Percentiles rank a stretch among this genome's conserved stretches.
Conservation (phyloP, 1,284 basidiomycete genomes). For the Sanghuangporus sanghuang region DNA sequence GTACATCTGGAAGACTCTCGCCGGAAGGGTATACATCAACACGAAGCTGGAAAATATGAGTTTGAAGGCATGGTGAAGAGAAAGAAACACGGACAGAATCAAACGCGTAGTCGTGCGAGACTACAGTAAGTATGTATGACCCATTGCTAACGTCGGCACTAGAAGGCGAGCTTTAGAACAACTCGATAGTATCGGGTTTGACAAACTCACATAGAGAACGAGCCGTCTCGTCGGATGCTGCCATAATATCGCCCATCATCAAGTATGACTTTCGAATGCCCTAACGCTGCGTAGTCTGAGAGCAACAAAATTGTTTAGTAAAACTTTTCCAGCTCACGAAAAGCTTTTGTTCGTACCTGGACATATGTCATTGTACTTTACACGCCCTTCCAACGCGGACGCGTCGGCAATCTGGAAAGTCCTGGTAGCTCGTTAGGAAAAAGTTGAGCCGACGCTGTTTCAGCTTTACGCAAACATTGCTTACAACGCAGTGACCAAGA, state of each 20-base stretch:
- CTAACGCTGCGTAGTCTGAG: conserved; percentile 42
- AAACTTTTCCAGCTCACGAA: not conserved
- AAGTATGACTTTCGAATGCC: conserved; percentile 52
- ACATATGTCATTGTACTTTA: conserved; percentile 58
- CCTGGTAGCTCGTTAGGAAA: not conserved
- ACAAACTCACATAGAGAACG: conserved; percentile 56
- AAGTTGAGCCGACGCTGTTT: not conserved
- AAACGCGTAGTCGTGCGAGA: conserved; percentile 60
- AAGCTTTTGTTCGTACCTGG: conserved; percentile 36
- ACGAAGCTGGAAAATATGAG: conserved; percentile 41
- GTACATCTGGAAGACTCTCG: conserved; percentile 42
- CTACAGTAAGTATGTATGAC: conserved; percentile 61
- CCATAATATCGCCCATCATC: conserved; percentile 52
- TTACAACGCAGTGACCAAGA: conserved; percentile 1
- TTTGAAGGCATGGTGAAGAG: not conserved
- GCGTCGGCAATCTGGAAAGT: conserved; percentile 8
- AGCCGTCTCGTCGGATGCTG: conserved; percentile 50
- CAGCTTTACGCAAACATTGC: not conserved
- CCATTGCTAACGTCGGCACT: conserved; percentile 63
- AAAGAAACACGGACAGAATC: conserved; percentile 48
- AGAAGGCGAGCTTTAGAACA: conserved; percentile 15
- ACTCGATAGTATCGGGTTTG: not conserved
- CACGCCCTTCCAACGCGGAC: conserved; percentile 8
- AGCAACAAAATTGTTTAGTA: not conserved
- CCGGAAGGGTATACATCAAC: conserved; percentile 52